Evolutionary conservation across 352 stramenopile species (phyloP).

Genomic region (Plasmopara viticola): DNA sequence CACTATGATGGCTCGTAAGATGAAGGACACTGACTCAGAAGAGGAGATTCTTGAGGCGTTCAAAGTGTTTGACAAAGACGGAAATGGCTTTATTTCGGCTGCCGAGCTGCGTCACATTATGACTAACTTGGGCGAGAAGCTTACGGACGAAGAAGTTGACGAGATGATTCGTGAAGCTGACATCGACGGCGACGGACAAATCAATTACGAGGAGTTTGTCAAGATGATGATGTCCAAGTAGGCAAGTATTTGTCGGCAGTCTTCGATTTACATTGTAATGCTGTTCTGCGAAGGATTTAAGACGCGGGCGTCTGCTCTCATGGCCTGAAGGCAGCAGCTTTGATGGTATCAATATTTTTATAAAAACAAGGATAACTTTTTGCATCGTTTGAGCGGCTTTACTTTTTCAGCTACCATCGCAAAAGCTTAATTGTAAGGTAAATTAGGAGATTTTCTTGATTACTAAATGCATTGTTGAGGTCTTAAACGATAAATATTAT

Average conservation of each 20-base stretch:
- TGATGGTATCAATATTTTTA: background rate
- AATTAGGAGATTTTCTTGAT: no score
- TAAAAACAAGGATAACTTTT: background rate
- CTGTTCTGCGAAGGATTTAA: no score
- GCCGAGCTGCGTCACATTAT: slow-evolving; percentile 98
- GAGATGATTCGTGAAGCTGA: slow-evolving; percentile 99
- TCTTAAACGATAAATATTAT: no score
- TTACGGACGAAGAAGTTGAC: slow-evolving; percentile 98
- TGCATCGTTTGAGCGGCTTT: no score
- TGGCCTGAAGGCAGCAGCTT: background rate
- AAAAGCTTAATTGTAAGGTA: no score
- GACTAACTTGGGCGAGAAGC: slow-evolving; percentile 98
- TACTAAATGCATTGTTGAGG: no score
- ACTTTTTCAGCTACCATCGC: no score
- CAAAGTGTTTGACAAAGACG: slow-evolving; percentile 98
- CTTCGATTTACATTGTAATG: background rate
- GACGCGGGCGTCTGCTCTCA: background rate
- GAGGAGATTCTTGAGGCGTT: slow-evolving; percentile 98
- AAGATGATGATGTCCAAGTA: slow-evolving; percentile 99
- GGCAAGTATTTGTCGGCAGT: background rate
- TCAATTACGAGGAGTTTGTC: slow-evolving; percentile 99
- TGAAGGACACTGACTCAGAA: slow-evolving; percentile 98
- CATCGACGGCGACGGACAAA: slow-evolving; percentile 98
- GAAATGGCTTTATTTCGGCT: slow-evolving; percentile 98
- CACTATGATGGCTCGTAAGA: slow-evolving; percentile 99